Base-by-base conservation (phyloP, 371 early-diverging fungal species). In the Syncephalastrum monosporum region DNA sequence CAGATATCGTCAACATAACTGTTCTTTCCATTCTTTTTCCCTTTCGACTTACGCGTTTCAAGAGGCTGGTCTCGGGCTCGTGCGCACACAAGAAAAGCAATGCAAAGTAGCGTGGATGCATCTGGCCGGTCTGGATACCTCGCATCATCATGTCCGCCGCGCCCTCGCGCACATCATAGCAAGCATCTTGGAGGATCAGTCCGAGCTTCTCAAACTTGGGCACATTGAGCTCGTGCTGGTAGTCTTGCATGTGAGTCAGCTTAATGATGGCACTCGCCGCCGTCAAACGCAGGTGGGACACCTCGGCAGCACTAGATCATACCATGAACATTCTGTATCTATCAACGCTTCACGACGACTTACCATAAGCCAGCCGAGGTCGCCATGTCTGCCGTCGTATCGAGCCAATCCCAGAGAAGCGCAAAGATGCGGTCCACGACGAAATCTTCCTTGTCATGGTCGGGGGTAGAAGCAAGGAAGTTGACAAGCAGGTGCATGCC, bases 11-110 rank as follows among this genome's bases (percentile, higher is more conserved):
- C 12, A 13, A 52, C 1, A 24, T 17, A 6, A 53, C 3, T 6
- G 3, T 38, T 12, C 38, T 53, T 16, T 27, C 21, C 27, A 24
- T 45, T 7, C 0, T 12, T 0, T 33, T 10, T 33, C 8, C 14
- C 13, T 29, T 21, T 44, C 17, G 13, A 27, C 53, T 58, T 55
- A 62, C 62, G 49, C 71, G 73, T 17, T 72, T 70, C 50, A 80
- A 65, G 49, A 96, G 77, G 0, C 74, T 79, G 0, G 56, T 50
- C 60, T 94, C 95, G 0, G 94, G 92, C 49, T 98, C 98, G 61
- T 91, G 89, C 0, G 96, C 97, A 3, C 84, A 87, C 23, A 95
- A 65, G 59, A 91, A 82, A 46, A 96, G 63, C 2, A 89, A 63
- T 8, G 91, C 72, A 42, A 88, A 63, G 56, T 84, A 95, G 6